Evolutionary conservation across 495 filamentous ascomycete genomes (phyloP), one percentile per base, ranked within the genome.

Genomic region (Daldinia concentrica): DNA sequence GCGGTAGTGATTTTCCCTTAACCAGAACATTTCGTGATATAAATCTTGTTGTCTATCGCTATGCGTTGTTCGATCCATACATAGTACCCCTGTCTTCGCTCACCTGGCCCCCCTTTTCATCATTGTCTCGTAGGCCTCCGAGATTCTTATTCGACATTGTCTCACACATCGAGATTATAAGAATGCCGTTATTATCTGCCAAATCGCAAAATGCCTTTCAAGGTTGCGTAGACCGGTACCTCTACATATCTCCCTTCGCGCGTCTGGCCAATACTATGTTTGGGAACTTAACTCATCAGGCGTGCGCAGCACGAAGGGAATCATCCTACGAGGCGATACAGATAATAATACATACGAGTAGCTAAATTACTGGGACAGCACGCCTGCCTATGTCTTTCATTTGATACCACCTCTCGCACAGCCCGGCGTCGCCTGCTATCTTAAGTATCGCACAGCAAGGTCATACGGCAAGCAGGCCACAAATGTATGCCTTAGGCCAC

Each of bases 101-200:
- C 70, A 73, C 70, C 70, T 68, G 65, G 65, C 62, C 70, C 65
- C 56, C 70, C 65, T 65, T 73, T 68, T 62, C 61, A 61, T 65
- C 69, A 56, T 26, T 62, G 64, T 62, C 61, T 68, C 39, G 61
- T 32, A 56, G 65, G 64, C 64, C 56, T 68, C 70, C 50, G 61
- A 68, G 59, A 68, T 73, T 17, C 54, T 73, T 65, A 73, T 68
- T 73, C 70, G 70, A 73, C 65, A 73, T 73, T 73, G 64, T 67
- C 65, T 73, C 41, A 45, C 55, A 59, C 64, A 72, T 72, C 69
- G 64, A 72, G 64, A 72, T 72, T 72, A 72, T 72, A 72, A 72
- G 58, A 72, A 72, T 72, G 64, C 69, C 69, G 45, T 72, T 68
- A 58, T 62, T 61, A 68, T 68, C 70, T 57, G 61, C 65, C 60